Evolutionary conservation across 495 filamentous ascomycete genomes (phyloP), one percentile per base, ranked within the genome.

Genomic region (Aspergillus ellipticus): DNA sequence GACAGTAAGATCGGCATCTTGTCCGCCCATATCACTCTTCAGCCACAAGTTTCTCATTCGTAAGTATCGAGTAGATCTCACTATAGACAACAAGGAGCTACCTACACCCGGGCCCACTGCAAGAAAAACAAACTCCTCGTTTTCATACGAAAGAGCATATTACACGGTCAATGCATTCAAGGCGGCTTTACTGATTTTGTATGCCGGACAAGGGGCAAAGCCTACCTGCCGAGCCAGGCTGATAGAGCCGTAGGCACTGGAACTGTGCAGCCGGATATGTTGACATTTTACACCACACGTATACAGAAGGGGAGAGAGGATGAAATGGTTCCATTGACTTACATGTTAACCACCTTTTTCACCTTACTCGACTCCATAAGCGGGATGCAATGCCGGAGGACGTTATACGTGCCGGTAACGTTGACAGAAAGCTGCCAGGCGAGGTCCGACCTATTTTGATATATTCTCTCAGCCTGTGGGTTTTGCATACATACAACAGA

Each of bases 321-420:
- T n/a, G n/a, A n/a, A n/a, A n/a, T n/a, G n/a, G n/a, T n/a, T n/a
- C n/a, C n/a, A n/a, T n/a, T n/a, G n/a, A 52, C 71, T 47, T 57
- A 73, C 69, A 80, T 71, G 53, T 75, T 77, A 49, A 59, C 61
- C n/a, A 79, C 62, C 51, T 77, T 76, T 61, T 79, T 80, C 43
- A 63, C 33, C 8, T 47, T 59, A 0, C 72, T 66, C 42, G 63
- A 65, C 42, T 73, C 42, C 20, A 78, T 53, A 3, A 78, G 65
- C 11, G 71, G 72, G 3, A 79, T 51, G 56, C 72, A 76, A 11
- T 56, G 46, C 6, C 55, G 49, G 15, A 69, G 73, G 19, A 74
- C 69, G 42, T 60, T 57, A 54, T 79, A 74, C 2, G 70, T 62
- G 26, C 74, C 67, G 6, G 61, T 57, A 21, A 77, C 71, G 49